Base-by-base conservation (phyloP, 2,329 filamentous ascomycete genomes). In the Colletotrichum zoysiae region DNA sequence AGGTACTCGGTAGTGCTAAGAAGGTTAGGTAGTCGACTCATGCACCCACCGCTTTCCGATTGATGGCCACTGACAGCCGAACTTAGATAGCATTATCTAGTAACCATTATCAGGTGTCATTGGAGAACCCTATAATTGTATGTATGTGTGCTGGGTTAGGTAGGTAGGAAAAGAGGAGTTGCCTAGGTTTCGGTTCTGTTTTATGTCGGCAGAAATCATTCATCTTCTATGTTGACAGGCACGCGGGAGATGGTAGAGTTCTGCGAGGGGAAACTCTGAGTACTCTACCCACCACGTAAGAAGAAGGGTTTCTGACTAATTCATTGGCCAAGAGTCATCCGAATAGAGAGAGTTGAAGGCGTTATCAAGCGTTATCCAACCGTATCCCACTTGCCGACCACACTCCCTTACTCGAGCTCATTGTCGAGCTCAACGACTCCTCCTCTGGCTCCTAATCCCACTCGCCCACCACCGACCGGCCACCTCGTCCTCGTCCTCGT, bases 351-450 rank as follows among this genome's bases (percentile, higher is more conserved):
- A 30, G 30, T 46, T 11, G 8, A 20, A 18, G 44, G 44, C 44
- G n/a, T 48, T 48, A 23, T 48, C n/a, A 20, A 23, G 14, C 20
- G n/a, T n/a, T 23, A 48, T 12, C 20, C 5, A 48, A 12, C n/a
- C 23, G 20, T 48, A 46, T 46, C 44, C 12, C 9, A 5, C n/a
- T 48, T 23, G n/a, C 46, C n/a, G 46, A 48, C 5, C n/a, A 12
- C 46, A 18, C 20, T 44, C 42, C 60, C 46, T 51, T 62, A 51
- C 59, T 62, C 59, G 46, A 51, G 59, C 46, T 26, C 14, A 23
- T 16, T 50, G n/a, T 40, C n/a, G 59, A 50, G 44, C 42, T 44
- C 42, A 44, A 20, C 42, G 42, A 20, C 42, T 38, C 35, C 42
- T 38, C 35, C 35, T 30, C 30, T 30, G 30, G 30, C 4, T 30